A percentile compares a stretch with the other conserved stretches of the same genome.
Evolutionary conservation across 1,284 basidiomycete species (phyloP).

Genomic region (Puccinia hordei): DNA sequence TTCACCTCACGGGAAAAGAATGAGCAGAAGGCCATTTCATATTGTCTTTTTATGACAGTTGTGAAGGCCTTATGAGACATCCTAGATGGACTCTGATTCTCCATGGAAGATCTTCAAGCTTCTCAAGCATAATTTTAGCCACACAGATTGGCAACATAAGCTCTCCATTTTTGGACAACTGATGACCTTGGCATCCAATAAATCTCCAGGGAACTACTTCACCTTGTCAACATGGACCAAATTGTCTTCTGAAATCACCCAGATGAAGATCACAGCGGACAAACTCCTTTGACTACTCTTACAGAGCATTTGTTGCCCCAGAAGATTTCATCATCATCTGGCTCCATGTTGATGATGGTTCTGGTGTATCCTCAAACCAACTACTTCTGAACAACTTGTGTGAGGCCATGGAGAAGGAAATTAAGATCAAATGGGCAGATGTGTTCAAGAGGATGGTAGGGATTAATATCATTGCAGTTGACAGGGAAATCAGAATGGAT

Average conservation of each 20-base stretch:
- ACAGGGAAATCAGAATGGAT: too few relatives aligned
- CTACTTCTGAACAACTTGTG: neutral
- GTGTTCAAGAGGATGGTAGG: neutral
- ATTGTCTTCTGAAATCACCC: neutral
- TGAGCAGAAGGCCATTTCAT: too few relatives aligned
- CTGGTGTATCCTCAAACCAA: neutral
- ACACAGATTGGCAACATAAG: too few relatives aligned
- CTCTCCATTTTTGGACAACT: neutral
- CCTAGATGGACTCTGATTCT: neutral
- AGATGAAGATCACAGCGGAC: neutral
- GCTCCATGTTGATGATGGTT: constrained; percentile 2
- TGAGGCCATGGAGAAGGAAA: neutral
- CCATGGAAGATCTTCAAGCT: neutral
- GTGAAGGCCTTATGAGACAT: too few relatives aligned
- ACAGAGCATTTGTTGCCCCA: neutral
- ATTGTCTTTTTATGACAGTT: too few relatives aligned
- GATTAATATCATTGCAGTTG: neutral
- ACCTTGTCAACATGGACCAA: neutral
- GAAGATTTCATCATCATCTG: neutral
- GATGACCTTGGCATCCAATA: neutral
- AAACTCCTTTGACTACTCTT: neutral
- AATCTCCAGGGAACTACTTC: neutral
- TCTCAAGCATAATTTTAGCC: too few relatives aligned
- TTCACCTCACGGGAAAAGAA: too few relatives aligned
- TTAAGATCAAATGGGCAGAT: neutral